A percentile compares a stretch with the other conserved stretches of the same genome.
phyloP scores from a whole-genome alignment of 192 early-diverging fungal genomes.

The Jimgerdemannia lactiflua region DNA sequence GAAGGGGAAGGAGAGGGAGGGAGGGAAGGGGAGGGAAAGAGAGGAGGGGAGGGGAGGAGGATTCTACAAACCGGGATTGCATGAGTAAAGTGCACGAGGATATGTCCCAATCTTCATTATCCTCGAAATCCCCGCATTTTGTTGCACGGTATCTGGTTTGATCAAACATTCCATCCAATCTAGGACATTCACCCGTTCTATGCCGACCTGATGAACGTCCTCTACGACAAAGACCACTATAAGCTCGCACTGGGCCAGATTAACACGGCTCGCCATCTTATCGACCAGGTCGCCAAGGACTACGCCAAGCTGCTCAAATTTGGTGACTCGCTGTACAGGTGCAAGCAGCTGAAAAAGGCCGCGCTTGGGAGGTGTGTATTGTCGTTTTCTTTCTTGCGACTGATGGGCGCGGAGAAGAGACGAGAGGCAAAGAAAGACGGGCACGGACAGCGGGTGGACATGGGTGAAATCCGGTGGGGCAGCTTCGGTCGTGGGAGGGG shows the following conservation, averaged over 20 bases:
- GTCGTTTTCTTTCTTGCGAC: neutral
- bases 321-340: slow-evolving; percentile 98
- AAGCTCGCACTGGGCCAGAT: slow-evolving; percentile 98
- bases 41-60: neutral
- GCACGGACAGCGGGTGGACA: too few relatives aligned
- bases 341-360: slow-evolving; percentile 98
- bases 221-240: slow-evolving; percentile 99
- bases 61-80: too few relatives aligned
- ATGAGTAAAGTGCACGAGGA: too few relatives aligned
- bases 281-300: slow-evolving; percentile 97
- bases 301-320: slow-evolving; percentile 97
- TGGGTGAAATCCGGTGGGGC: too few relatives aligned
- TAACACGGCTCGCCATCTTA: slow-evolving; percentile 96
- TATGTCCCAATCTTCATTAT: neutral
- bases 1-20: neutral
- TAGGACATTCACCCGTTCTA: slow-evolving; percentile 99
- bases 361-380: slow-evolving; percentile 76
- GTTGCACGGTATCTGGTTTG: neutral
- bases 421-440: neutral
- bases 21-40: too few relatives aligned
- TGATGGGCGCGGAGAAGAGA: neutral
- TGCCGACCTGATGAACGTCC: slow-evolving; percentile 99
- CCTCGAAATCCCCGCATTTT: neutral
- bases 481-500: neutral
- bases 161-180: neutral